These are phyloP conservation scores for Pseudevernia furfuracea DNA, from an alignment of 495 filamentous ascomycete genomes.

Conservation along the genomic window DNA sequence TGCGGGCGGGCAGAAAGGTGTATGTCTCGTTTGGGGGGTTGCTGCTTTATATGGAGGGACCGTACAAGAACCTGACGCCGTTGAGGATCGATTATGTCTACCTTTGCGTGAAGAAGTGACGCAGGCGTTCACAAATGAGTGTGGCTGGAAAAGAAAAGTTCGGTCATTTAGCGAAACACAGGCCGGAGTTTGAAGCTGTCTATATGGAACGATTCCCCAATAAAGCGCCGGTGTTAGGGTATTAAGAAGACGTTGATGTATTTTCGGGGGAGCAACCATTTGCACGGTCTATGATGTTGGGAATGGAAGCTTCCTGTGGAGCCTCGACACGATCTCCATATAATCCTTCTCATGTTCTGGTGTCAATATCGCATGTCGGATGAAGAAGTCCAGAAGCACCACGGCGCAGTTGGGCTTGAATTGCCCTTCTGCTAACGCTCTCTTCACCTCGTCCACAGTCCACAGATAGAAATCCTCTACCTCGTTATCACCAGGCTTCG, in stretches of 20 bases:
- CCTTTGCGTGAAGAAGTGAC: conserved; percentile 82
- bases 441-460: conserved; percentile 65
- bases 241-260: conserved; percentile 26
- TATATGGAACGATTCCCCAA: background rate
- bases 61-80: conserved; percentile 90
- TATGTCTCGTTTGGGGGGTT: conserved; percentile 90
- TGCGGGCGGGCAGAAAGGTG: conserved; percentile 56
- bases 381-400: conserved; percentile 81
- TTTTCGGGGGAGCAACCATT: background rate
- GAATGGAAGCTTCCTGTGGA: conserved; percentile 79
- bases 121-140: too few species aligned
- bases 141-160: background rate
- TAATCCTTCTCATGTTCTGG: conserved; percentile 76
- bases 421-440: conserved; percentile 58
- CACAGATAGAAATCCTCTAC: conserved; percentile 77
- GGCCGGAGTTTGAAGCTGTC: conserved; percentile 3
- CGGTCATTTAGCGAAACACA: conserved; percentile 1
- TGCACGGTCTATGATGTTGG: conserved; percentile 46
- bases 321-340: conserved; percentile 61
- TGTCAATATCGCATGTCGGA: conserved; percentile 75
- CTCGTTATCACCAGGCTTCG: conserved; percentile 74
- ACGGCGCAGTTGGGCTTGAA: conserved; percentile 95
- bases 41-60: conserved; percentile 81
- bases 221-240: conserved; percentile 33
- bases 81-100: conserved; percentile 89